A percentile compares a stretch with the other conserved stretches of the same genome.
Conservation (phyloP, 2,329 filamentous ascomycete species). For the Epichloe sibirici region DNA sequence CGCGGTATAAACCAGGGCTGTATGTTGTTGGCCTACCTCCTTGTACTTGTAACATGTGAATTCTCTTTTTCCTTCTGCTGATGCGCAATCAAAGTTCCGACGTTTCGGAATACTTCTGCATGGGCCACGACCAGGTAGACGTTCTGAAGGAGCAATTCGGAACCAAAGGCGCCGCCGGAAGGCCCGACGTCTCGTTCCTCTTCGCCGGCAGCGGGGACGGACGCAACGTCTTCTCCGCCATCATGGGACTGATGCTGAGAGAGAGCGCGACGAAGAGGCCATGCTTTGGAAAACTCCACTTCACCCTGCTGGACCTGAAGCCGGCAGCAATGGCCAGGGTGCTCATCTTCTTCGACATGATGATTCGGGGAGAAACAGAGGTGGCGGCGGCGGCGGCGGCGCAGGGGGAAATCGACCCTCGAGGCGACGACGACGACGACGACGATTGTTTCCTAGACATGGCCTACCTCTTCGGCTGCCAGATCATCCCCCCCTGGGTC, state of each 20-base stretch:
- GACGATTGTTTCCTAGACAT: too few relatives aligned
- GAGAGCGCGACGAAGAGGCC: not conserved
- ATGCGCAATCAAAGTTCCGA: too few relatives aligned
- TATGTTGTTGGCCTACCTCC: not conserved
- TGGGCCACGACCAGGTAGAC: too few relatives aligned
- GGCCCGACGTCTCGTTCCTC: constrained; percentile 8
- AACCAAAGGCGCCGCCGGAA: not conserved
- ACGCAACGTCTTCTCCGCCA: constrained; percentile 10
- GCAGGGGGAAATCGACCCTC: too few relatives aligned
- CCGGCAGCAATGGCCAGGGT: constrained; percentile 12
- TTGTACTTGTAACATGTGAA: too few relatives aligned
- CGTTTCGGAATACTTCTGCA: too few relatives aligned
- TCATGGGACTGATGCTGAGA: constrained; percentile 1
- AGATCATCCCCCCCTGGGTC: too few relatives aligned
- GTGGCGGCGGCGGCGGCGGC: too few relatives aligned
- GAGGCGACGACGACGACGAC: too few relatives aligned
- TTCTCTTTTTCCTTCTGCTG: too few relatives aligned
- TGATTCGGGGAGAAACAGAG: not conserved
- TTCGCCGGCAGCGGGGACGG: constrained; percentile 15
- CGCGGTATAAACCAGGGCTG: too few relatives aligned
- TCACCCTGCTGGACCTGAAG: constrained; percentile 14
- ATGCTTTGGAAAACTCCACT: constrained; percentile 7
- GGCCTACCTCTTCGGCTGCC: too few relatives aligned
- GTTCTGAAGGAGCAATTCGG: not conserved
- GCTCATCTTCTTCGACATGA: constrained; percentile 12